Percentiles rank a stretch among this genome's conserved stretches.
Conservation (phyloP, 345 rosid species). For the Eucalyptus sideroxylon region DNA sequence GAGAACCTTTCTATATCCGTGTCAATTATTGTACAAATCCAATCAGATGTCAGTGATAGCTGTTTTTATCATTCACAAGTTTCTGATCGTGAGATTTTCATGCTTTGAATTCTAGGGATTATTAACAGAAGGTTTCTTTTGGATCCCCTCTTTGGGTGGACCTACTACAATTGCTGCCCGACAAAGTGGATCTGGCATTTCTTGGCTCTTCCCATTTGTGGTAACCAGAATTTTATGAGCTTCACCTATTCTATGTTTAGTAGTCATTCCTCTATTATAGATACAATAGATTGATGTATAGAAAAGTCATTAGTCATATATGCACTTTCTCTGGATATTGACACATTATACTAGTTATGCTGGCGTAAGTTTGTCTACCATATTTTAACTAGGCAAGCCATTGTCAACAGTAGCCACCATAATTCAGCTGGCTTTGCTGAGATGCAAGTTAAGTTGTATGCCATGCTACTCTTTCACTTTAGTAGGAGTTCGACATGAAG, state of each 20-base stretch:
- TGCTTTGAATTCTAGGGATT: conserved; percentile 39
- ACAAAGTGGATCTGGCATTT: conserved; percentile 90
- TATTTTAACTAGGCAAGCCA: background rate
- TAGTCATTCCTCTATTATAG: background rate
- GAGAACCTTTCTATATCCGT: background rate
- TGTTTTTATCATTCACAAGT: background rate
- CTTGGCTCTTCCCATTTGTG: conserved; percentile 97
- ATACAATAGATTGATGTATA: background rate
- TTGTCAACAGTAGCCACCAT: background rate
- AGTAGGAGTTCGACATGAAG: background rate
- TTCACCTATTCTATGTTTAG: background rate
- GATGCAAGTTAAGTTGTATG: background rate
- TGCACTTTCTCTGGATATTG: background rate
- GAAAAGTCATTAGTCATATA: background rate
- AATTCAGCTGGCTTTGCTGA: background rate
- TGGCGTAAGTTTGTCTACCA: background rate
- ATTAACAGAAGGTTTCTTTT: conserved; percentile 94
- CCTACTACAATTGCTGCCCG: conserved; percentile 97
- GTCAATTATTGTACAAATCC: background rate
- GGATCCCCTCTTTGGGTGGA: conserved; percentile 97
- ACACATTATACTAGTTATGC: background rate
- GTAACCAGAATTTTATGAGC: conserved; percentile 19
- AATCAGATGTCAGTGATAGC: background rate
- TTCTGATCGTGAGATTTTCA: background rate
- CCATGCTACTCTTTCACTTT: background rate